Base-by-base conservation (phyloP, 2,329 filamentous ascomycete species). In the Cladophialophora yegresii region DNA sequence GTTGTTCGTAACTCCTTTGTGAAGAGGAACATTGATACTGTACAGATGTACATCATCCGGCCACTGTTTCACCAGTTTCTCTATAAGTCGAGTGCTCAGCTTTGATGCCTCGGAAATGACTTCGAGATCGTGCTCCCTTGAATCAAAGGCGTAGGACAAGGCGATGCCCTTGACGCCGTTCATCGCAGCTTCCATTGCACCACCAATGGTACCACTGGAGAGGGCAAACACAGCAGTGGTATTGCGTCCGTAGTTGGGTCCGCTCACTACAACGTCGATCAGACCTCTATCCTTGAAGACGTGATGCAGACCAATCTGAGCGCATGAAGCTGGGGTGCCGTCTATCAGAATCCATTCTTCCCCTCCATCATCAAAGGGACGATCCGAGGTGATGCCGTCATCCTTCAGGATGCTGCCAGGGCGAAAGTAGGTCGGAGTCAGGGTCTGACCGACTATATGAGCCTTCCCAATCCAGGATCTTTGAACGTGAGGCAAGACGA, bases 391-490 rank as follows among this genome's bases (percentile, higher is more conserved):
- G 16, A 86, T 88, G 61, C 89, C 89, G 67, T 91, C 87, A 58
- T 87, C 85, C 68, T 85, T 76, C 69, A 84, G 80, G 1, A 88
- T 78, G 2, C 83, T 84, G 12, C 83, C 83, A 0, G 87, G 87
- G 0, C 89, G 89, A 80, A 92, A 96, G 81, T 96, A 96, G 30
- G 86, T 83, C 8, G 92, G 92, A 75, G 89, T 91, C 67, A 96
- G 85, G 9, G 90, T 90, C 76, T 93, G 89, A 62, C 93, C 93
- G 72, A 98, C 92, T 73, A 98, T 90, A 78, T 98, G 95, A 2
- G 95, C 95, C 82, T 99, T 99, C 72, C 93, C 93, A 73, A 99
- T 98, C 95, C 95, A 99, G 62, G 92, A 96, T 67, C 93, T 88
- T 79, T 99, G 95, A 6, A 88, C 89, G 76, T 97, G 87, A 1